Evolutionary conservation across 2,329 filamentous ascomycete species (phyloP), one percentile per base, ranked within the genome.

Genomic region (Lecanicillium sp.): DNA sequence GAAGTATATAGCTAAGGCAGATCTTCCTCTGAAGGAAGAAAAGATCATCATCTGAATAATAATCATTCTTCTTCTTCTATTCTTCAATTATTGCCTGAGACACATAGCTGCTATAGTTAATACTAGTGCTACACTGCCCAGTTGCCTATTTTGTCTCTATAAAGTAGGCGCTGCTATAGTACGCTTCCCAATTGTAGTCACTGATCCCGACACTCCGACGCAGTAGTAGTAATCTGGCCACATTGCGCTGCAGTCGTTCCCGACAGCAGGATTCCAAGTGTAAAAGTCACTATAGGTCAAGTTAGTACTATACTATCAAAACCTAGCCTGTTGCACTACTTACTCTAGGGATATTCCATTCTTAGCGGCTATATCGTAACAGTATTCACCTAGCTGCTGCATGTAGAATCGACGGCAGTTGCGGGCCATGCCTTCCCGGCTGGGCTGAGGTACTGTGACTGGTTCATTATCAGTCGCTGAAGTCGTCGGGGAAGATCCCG

Each of bases 261-360:
- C 41, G n/a, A 49, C 45, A 12, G 36, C 44, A 11, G 45, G 36
- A 28, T 49, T 49, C 43, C 42, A 47, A 15, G 19, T 25, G 20
- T 44, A 45, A 36, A 49, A 47, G 31, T 47, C n/a, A 17, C 31
- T 33, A 18, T 19, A 25, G 22, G 22, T 25, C 22, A 25, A 25
- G 22, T 25, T 25, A 25, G 22, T 25, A 25, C 22, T 25, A 25
- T 25, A 11, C 22, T 25, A 25, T 25, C 22, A 25, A 25, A 25
- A 25, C 22, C 22, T 25, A 25, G 22, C 22, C 22, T 25, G 22
- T 25, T 25, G 22, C 22, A 25, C 22, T 7, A 25, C 22, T 25
- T 11, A 27, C 25, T 30, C 33, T 10, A 48, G 22, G 5, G 41
- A 33, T 15, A 48, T 41, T 20, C 42, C 40, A 29, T 44, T 33